phyloP scores from a whole-genome alignment of 441 rosid species.

The Mallotus repandus region DNA sequence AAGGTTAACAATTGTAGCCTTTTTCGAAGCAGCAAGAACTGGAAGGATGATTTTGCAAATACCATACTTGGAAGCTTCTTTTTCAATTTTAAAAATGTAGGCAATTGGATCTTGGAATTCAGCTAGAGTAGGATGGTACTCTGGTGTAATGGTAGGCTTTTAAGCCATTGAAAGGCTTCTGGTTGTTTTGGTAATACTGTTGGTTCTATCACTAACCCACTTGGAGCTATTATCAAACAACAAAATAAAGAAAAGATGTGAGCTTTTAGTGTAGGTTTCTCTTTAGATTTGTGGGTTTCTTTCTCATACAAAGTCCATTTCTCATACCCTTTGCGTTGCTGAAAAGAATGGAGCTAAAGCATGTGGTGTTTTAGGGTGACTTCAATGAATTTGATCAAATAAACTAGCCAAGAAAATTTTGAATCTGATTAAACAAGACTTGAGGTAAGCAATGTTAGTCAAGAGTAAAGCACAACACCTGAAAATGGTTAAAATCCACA shows the following conservation, averaged over 20 bases:
- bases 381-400: no score
- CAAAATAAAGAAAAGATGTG: not conserved
- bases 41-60: constrained; percentile 99
- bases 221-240: constrained; percentile 42
- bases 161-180: constrained; percentile 88
- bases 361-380: no score
- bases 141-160: constrained; percentile 84
- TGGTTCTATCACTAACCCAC: constrained; percentile 24
- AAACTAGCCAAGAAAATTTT: constrained; percentile 5
- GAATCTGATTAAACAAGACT: not conserved
- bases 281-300: constrained; percentile 10
- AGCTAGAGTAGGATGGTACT: constrained; percentile 72
- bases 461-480: constrained; percentile 5
- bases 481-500: constrained; percentile 2
- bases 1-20: constrained; percentile 67
- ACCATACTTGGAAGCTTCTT: constrained; percentile 89
- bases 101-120: constrained; percentile 99
- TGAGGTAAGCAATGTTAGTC: constrained; percentile 2
- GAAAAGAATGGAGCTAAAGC: no score
- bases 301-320: constrained; percentile 33
- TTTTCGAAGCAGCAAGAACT: constrained; percentile 63
- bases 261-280: constrained; percentile 12
- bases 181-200: constrained; percentile 26
- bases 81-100: constrained; percentile 97
- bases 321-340: no score